These are phyloP conservation scores for Erysimum cheiri DNA, from an alignment of 441 rosid species.

Conservation along the genomic window DNA sequence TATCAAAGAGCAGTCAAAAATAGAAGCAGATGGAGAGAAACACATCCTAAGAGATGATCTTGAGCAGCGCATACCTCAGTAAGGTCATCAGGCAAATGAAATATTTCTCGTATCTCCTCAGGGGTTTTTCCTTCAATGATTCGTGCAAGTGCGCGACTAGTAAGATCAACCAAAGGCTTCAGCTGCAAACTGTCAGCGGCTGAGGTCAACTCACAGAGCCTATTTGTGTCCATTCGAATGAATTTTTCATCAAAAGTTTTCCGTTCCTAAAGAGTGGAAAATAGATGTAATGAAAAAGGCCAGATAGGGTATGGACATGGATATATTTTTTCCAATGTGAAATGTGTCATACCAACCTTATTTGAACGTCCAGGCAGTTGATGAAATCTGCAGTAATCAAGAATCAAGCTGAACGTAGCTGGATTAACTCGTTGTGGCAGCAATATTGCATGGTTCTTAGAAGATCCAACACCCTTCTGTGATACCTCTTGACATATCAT, in stretches of 20 bases:
- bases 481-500: constrained; percentile 72
- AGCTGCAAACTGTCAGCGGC: constrained; percentile 78
- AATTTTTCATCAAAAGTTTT: constrained; percentile 70
- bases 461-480: constrained; percentile 68
- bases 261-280: constrained; percentile 51
- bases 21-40: constrained; percentile 14
- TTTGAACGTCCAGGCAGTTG: constrained; percentile 68
- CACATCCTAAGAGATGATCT: constrained; percentile 30
- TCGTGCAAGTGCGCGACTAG: constrained; percentile 73
- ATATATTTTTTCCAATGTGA: constrained; percentile 4
- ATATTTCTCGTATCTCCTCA: constrained; percentile 75
- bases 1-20: constrained; percentile 19
- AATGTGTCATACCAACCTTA: constrained; percentile 48
- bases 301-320: constrained; percentile 4
- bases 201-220: constrained; percentile 74
- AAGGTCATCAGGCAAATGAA: constrained; percentile 80
- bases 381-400: constrained; percentile 78
- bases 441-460: constrained; percentile 62
- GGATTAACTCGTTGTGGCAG: constrained; percentile 74
- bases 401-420: constrained; percentile 62
- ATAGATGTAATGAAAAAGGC: constrained; percentile 5
- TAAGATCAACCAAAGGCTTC: constrained; percentile 73
- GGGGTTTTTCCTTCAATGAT: constrained; percentile 70
- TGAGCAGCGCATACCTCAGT: constrained; percentile 62
- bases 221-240: constrained; percentile 71